Percentiles rank a stretch among this genome's conserved stretches.
phyloP scores from a whole-genome alignment of 2,329 filamentous ascomycete genomes.

The Ophiostoma montium region DNA sequence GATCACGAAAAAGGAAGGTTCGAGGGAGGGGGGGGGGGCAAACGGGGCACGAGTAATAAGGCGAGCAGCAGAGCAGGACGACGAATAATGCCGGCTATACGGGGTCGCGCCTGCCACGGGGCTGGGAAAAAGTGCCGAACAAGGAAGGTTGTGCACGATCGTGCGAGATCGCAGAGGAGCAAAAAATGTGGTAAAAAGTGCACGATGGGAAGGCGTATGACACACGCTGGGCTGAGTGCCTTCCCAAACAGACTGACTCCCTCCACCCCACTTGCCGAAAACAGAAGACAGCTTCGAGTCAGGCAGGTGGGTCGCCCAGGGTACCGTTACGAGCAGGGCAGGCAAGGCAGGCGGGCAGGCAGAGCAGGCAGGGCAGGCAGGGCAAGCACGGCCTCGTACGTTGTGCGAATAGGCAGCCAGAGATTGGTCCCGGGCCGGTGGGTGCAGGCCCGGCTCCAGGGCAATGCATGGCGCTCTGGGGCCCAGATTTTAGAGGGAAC shows the following conservation, averaged over 20 bases:
- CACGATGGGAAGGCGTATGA: not conserved
- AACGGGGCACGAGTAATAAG: too few species aligned
- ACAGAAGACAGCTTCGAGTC: slow-evolving; percentile 5
- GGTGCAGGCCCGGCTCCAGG: too few species aligned
- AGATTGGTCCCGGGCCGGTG: too few species aligned
- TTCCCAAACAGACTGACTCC: slow-evolving; percentile 1
- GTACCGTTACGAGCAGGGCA: not conserved
- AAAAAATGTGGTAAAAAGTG: not conserved
- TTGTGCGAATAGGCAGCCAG: too few species aligned
- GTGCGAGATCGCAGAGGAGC: not conserved
- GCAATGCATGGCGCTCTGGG: too few species aligned
- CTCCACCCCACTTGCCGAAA: slow-evolving; percentile 7
- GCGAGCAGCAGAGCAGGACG: too few species aligned
- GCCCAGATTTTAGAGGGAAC: too few species aligned
- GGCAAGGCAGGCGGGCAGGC: not conserved
- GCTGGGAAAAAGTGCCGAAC: slow-evolving; percentile 4
- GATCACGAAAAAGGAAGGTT: slow-evolving; percentile 2
- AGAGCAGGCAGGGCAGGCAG: not conserved
- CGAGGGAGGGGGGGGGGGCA: not conserved
- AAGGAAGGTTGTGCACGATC: slow-evolving; percentile 8
- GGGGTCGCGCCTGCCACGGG: not conserved
- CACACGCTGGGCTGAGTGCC: not conserved
- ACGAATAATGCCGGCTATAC: too few species aligned
- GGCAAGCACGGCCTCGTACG: too few species aligned
- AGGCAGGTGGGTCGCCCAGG: not conserved